Base-by-base conservation (phyloP, 768 basidiomycete species). In the Boletus edulis region DNA sequence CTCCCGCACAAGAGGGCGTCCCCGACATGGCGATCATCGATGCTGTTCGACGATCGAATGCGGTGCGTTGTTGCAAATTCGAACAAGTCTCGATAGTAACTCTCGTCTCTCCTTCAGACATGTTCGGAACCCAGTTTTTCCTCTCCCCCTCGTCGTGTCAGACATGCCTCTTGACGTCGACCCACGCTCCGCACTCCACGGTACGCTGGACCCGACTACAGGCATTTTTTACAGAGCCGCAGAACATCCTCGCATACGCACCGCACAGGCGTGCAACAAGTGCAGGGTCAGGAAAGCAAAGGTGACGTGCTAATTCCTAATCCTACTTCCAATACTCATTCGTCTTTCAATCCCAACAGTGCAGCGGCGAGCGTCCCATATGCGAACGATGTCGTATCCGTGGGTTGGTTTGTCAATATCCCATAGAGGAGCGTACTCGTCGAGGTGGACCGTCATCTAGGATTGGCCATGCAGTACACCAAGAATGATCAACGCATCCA, bases 201-300 rank as follows among this genome's bases (percentile, higher is more conserved):
- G 86, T 38, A 87, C 27, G 27, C 27, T 27, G 8, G 27, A 27
- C 27, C 27, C 27, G 8, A 27, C 27, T 27, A 27, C 85, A 0
- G 83, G 84, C n/a, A 79, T 86, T 86, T 85, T 85, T 62, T 84
- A 85, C 67, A 79, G 77, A 14, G 79, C 82, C 0, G 78, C 82
- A 1, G 84, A 87, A 59, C 83, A 85, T 53, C 80, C 85, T 1
- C 78, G 86, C 0, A 69, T 86, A 31, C 79, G 87, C 47, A 89
- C 88, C 0, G 82, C 83, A 0, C 87, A 89, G 62, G 87, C 87
- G 4, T 90, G 87, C 69, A 84, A 89, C 62, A 86, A 86, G 65
- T 89, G 88, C 66, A 79, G 88, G 14, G 76, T 76, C 1, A 72
- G 87, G 47, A 91, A 90, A 67, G 87, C 85, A 29, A 91, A 90